phyloP scores from a whole-genome alignment of 2,329 filamentous ascomycete genomes.

The Talaromyces islandicus region DNA sequence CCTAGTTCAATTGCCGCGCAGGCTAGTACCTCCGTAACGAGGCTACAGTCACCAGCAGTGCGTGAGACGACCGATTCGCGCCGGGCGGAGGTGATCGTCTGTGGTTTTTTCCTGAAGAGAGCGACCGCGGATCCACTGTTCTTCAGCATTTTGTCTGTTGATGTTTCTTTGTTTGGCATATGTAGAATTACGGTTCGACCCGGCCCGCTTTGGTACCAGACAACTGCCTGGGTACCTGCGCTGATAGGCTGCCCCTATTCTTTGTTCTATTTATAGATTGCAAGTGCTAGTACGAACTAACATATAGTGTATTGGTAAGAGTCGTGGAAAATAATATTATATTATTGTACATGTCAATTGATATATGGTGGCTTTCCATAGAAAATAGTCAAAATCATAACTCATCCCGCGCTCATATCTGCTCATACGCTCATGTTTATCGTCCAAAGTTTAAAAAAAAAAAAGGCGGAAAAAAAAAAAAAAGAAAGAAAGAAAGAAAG shows the following conservation, averaged over 20 bases:
- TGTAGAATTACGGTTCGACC: not conserved
- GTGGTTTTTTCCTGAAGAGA: not conserved
- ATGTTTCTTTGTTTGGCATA: not conserved
- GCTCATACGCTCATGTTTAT: not conserved
- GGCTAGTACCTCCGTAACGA: no score
- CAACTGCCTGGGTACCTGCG: not conserved
- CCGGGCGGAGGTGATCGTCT: not conserved
- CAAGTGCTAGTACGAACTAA: not conserved
- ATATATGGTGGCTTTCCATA: not conserved
- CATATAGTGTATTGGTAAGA: no score
- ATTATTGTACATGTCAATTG: not conserved
- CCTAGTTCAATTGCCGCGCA: no score
- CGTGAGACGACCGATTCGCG: not conserved
- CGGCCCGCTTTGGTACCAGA: slow-evolving; percentile 1
- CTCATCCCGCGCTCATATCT: not conserved
- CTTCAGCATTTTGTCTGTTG: not conserved
- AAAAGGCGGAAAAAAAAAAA: not conserved
- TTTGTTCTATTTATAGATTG: slow-evolving; percentile 4
- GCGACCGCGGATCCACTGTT: not conserved
- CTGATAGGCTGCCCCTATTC: not conserved
- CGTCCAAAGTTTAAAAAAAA: not conserved
- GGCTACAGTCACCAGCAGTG: not conserved
- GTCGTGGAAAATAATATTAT: no score
- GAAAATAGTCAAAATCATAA: not conserved
- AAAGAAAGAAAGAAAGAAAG: not conserved